These are phyloP conservation scores for Candida sithepensis DNA, from an alignment of 805 yeast species.

Conservation along the genomic window DNA sequence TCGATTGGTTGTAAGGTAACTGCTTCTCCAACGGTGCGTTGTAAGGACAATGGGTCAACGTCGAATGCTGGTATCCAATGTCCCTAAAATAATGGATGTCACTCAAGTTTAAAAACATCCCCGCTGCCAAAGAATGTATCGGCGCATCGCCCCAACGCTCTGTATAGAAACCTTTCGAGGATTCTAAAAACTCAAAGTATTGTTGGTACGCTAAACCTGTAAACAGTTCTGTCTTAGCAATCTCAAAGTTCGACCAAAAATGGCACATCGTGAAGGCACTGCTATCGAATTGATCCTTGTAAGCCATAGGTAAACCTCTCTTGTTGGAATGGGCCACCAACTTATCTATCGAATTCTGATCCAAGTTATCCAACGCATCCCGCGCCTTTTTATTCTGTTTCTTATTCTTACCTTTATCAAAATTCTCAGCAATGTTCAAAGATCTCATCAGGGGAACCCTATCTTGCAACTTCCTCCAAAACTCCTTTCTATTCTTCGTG, in stretches of 20 bases:
- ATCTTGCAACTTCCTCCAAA: conserved; percentile 25
- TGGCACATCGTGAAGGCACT: conserved; percentile 78
- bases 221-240: conserved; percentile 79
- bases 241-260: conserved; percentile 93
- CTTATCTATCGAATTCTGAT: conserved; percentile 32
- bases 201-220: conserved; percentile 57
- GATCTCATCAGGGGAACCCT: conserved; percentile 26
- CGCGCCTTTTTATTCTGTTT: not conserved
- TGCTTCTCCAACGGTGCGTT: conserved; percentile 50
- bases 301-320: conserved; percentile 27
- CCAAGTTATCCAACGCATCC: conserved; percentile 19
- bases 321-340: conserved; percentile 37
- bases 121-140: conserved; percentile 82
- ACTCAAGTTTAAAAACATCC: conserved; percentile 61
- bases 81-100: conserved; percentile 91
- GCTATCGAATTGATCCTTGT: conserved; percentile 58
- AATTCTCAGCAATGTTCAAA: conserved; percentile 7
- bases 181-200: conserved; percentile 68
- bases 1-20: conserved; percentile 37
- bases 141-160: conserved; percentile 99
- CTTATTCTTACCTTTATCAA: conserved; percentile 4
- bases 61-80: conserved; percentile 83
- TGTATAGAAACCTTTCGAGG: conserved; percentile 75
- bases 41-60: conserved; percentile 78
- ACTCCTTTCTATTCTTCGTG: conserved; percentile 21